Evolutionary conservation across 2,329 filamentous ascomycete species (phyloP).

Genomic region (Tetracladium maxilliforme): DNA sequence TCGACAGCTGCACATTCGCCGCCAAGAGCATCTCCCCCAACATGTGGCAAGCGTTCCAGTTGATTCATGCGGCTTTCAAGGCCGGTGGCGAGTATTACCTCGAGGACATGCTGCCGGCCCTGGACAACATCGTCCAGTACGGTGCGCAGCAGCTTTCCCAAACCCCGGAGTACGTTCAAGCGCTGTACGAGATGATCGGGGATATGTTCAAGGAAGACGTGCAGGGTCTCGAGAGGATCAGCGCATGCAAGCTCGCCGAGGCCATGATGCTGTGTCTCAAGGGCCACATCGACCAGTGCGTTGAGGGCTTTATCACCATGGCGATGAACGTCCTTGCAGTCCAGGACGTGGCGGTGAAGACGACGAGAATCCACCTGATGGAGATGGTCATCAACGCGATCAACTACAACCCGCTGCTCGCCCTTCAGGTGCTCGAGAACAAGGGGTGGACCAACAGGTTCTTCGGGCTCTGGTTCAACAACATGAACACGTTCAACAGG

Average conservation of each 20-base stretch:
- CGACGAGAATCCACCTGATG: slow-evolving; percentile 91
- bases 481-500: slow-evolving; percentile 81
- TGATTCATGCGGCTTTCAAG: slow-evolving; percentile 95
- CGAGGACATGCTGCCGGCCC: slow-evolving; percentile 94
- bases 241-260: slow-evolving; percentile 93
- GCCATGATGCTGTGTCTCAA: slow-evolving; percentile 93
- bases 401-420: slow-evolving; percentile 85
- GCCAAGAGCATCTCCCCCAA: slow-evolving; percentile 89
- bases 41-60: slow-evolving; percentile 97
- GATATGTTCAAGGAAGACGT: slow-evolving; percentile 90
- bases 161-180: slow-evolving; percentile 75
- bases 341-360: slow-evolving; percentile 75
- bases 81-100: slow-evolving; percentile 92
- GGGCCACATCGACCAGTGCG: slow-evolving; percentile 74
- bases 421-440: slow-evolving; percentile 74
- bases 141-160: slow-evolving; percentile 67
- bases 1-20: slow-evolving; percentile 97
- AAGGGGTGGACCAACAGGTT: slow-evolving; percentile 98
- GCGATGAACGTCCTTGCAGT: slow-evolving; percentile 70
- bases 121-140: slow-evolving; percentile 96
- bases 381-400: slow-evolving; percentile 98
- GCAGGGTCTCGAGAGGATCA: slow-evolving; percentile 86
- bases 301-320: slow-evolving; percentile 66
- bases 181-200: slow-evolving; percentile 83
- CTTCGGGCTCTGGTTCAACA: slow-evolving; percentile 96